Percentiles rank a stretch among this genome's conserved stretches.
Evolutionary conservation across 768 basidiomycete species (phyloP).

Genomic region (Collybiopsis luxurians): DNA sequence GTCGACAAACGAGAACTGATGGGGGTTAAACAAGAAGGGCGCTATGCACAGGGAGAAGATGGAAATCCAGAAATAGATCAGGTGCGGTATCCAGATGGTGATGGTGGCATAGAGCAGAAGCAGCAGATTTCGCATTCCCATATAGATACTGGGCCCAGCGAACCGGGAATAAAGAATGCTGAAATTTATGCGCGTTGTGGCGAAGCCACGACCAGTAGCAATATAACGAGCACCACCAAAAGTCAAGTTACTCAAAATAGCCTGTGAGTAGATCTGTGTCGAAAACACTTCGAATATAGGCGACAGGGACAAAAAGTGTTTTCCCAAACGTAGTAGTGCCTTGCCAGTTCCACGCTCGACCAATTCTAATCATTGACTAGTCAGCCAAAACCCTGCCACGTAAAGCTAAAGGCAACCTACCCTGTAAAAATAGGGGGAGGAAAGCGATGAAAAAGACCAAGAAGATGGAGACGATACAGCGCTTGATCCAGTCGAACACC

Average conservation of each 20-base stretch:
- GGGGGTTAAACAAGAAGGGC: conserved; percentile 99
- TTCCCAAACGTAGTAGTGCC: conserved; percentile 89
- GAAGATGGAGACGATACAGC: conserved; percentile 96
- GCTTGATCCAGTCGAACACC: conserved; percentile 97
- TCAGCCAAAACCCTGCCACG: not conserved
- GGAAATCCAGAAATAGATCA: conserved; percentile 99
- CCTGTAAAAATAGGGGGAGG: conserved; percentile 94
- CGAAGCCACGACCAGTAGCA: conserved; percentile 98
- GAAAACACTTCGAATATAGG: conserved; percentile 99
- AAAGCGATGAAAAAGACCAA: conserved; percentile 99
- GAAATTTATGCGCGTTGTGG: conserved; percentile 94
- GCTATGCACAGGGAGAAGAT: conserved; percentile 93
- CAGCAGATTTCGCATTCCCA: conserved; percentile 93
- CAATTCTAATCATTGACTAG: conserved; percentile 57
- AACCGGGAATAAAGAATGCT: conserved; percentile 97
- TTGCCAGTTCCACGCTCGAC: conserved; percentile 95
- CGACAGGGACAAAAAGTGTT: conserved; percentile 96
- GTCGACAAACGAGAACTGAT: conserved; percentile 96
- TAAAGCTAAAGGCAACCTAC: conserved; percentile 38
- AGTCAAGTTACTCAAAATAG: conserved; percentile 93
- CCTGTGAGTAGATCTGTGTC: conserved; percentile 96
- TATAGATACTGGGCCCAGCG: conserved; percentile 98
- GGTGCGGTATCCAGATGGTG: conserved; percentile 88
- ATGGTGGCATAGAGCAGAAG: conserved; percentile 89
- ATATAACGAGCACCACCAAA: conserved; percentile 99